These are phyloP conservation scores for Trichosporon faecale DNA, from an alignment of 1,284 basidiomycete species.

Conservation along the genomic window DNA sequence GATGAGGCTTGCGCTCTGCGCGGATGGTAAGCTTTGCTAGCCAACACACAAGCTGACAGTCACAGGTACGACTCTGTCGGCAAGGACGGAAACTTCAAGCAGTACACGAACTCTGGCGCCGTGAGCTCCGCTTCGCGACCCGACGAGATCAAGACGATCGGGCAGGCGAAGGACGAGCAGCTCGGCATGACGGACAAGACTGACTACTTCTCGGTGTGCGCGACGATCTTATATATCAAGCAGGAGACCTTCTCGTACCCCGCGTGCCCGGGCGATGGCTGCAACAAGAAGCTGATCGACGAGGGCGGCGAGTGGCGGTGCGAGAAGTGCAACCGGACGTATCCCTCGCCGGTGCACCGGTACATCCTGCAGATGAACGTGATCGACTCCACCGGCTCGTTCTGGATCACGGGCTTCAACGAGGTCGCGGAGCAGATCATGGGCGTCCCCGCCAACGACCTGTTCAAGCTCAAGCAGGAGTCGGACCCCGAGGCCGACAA, in stretches of 20 bases:
- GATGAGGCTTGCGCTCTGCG: slow-evolving; percentile 77
- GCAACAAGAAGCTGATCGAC: slow-evolving; percentile 88
- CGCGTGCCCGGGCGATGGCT: slow-evolving; percentile 75
- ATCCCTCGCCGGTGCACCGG: slow-evolving; percentile 75
- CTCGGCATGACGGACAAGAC: slow-evolving; percentile 74
- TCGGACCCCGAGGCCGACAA: slow-evolving; percentile 64
- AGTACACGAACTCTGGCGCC: slow-evolving; percentile 58
- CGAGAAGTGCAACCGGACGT: slow-evolving; percentile 84
- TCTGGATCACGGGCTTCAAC: slow-evolving; percentile 95
- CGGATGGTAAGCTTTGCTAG: slow-evolving; percentile 66
- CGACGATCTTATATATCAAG: slow-evolving; percentile 87
- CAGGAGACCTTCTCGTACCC: slow-evolving; percentile 83
- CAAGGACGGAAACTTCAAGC: slow-evolving; percentile 62
- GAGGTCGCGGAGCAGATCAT: slow-evolving; percentile 79
- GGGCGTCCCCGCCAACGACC: slow-evolving; percentile 74
- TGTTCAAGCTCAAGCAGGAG: slow-evolving; percentile 68
- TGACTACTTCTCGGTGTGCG: slow-evolving; percentile 78
- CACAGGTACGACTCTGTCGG: slow-evolving; percentile 65
- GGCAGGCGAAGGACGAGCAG: slow-evolving; percentile 76
- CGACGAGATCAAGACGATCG: slow-evolving; percentile 68
- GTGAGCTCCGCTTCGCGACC: slow-evolving; percentile 57
- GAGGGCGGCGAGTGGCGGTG: slow-evolving; percentile 75
- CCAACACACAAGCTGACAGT: not conserved
- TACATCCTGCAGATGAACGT: slow-evolving; percentile 88
- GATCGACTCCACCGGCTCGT: slow-evolving; percentile 80